Conservation (phyloP, 306 rosid species). For the Medicago lupulina region DNA sequence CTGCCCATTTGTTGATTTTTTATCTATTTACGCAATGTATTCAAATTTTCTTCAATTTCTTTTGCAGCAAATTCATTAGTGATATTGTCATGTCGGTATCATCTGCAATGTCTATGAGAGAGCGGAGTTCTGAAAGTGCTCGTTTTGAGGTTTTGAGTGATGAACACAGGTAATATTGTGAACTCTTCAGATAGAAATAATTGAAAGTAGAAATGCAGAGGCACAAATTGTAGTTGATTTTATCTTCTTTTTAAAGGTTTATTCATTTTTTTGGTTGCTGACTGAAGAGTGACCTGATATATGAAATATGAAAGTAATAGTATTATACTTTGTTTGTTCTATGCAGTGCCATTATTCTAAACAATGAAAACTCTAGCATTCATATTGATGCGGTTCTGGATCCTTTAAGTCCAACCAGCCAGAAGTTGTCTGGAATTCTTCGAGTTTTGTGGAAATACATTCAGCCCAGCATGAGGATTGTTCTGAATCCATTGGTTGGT, state of each 20-base stretch:
- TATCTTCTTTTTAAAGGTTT: slow-evolving; percentile 26
- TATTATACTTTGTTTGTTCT: slow-evolving; percentile 40
- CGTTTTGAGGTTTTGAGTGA: slow-evolving; percentile 85
- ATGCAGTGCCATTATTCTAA: slow-evolving; percentile 84
- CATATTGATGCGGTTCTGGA: slow-evolving; percentile 95
- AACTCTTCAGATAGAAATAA: slow-evolving; percentile 27
- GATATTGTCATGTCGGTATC: slow-evolving; percentile 79
- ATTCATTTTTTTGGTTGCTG: slow-evolving; percentile 31
- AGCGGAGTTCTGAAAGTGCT: slow-evolving; percentile 82
- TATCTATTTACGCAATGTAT: not conserved
- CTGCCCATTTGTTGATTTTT: not conserved
- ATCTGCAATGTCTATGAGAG: slow-evolving; percentile 90
- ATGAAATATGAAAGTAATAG: slow-evolving; percentile 32
- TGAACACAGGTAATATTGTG: slow-evolving; percentile 65
- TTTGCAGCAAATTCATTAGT: slow-evolving; percentile 87
- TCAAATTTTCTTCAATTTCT: slow-evolving; percentile 37
- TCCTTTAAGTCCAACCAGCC: slow-evolving; percentile 93
- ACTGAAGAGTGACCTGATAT: slow-evolving; percentile 24
- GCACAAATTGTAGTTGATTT: slow-evolving; percentile 15
- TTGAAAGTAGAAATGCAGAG: not conserved
- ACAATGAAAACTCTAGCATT: slow-evolving; percentile 71
- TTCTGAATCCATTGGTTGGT: slow-evolving; percentile 93
- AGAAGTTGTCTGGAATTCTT: slow-evolving; percentile 90
- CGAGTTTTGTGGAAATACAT: slow-evolving; percentile 75
- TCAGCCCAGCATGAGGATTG: slow-evolving; percentile 96